Conservation (phyloP, 2,329 filamentous ascomycete species). For the Claviceps purpurea region DNA sequence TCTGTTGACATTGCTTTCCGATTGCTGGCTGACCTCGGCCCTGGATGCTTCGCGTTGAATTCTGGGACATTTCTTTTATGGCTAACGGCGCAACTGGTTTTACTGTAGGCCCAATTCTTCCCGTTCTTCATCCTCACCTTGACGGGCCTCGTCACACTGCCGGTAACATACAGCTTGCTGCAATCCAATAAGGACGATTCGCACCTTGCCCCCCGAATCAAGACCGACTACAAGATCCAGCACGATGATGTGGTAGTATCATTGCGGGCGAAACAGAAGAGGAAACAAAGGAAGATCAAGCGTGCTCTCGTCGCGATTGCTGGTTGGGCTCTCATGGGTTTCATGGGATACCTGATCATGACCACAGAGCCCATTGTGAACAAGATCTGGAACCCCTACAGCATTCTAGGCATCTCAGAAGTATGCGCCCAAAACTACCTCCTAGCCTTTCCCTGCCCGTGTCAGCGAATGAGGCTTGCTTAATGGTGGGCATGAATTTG, state of each 20-base stretch:
- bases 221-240: constrained; percentile 66
- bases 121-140: constrained; percentile 96
- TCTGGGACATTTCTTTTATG: background rate
- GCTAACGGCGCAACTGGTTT: constrained; percentile 1
- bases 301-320: constrained; percentile 60
- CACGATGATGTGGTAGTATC: constrained; percentile 73
- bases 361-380: constrained; percentile 57
- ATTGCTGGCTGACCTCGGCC: background rate
- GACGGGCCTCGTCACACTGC: constrained; percentile 73
- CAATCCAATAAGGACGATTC: constrained; percentile 64
- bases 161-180: constrained; percentile 79
- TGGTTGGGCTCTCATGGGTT: constrained; percentile 74
- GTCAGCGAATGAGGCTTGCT: background rate
- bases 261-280: constrained; percentile 75
- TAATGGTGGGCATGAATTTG: constrained; percentile 8
- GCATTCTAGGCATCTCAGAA: constrained; percentile 77
- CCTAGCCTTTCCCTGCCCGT: background rate
- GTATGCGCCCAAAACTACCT: constrained; percentile 26
- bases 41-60: background rate
- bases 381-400: constrained; percentile 94
- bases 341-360: constrained; percentile 83
- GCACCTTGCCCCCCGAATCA: constrained; percentile 69
- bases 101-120: constrained; percentile 76
- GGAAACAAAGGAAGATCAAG: constrained; percentile 80
- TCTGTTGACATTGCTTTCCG: background rate